Evolutionary conservation across 2,329 filamentous ascomycete genomes (phyloP).

Genomic region (Xylaria sp.): DNA sequence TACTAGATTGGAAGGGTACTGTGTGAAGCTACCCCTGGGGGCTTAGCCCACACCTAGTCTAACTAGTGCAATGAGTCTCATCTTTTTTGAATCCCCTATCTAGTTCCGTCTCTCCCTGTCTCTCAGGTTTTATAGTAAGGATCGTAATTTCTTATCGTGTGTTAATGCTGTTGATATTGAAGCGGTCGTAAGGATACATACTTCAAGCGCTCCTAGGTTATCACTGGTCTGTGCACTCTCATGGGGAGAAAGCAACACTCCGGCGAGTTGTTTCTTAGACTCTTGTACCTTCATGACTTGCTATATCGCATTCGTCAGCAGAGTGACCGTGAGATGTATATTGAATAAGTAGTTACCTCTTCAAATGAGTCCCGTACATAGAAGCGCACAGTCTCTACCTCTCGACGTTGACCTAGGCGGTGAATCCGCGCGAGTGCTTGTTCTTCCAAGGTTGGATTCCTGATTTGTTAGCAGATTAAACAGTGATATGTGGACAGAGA

Average conservation of each 20-base stretch:
- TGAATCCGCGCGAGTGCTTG: conserved; percentile 56
- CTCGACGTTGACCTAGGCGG: conserved; percentile 50
- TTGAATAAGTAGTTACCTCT: conserved; percentile 41
- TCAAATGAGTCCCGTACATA: conserved; percentile 55
- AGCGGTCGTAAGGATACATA: not conserved
- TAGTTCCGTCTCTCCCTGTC: no score
- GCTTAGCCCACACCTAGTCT: no score
- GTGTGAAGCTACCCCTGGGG: no score
- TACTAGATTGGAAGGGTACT: no score
- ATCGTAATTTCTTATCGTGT: no score
- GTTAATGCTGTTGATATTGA: no score
- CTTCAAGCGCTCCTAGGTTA: conserved; percentile 10
- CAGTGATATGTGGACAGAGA: not conserved
- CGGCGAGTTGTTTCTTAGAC: conserved; percentile 18
- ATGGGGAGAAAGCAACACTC: conserved; percentile 15
- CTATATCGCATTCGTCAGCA: not conserved
- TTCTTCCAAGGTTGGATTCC: conserved; percentile 58
- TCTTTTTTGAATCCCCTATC: no score
- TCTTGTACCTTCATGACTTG: conserved; percentile 26
- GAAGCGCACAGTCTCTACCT: conserved; percentile 54
- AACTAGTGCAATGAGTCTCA: no score
- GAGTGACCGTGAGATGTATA: no score
- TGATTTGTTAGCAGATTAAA: conserved; percentile 16
- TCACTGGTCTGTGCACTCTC: conserved; percentile 1
- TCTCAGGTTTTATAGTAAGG: no score